Evolutionary conservation across 75 land plant genomes (phyloP).

Genomic region (Larix kaempferi): DNA sequence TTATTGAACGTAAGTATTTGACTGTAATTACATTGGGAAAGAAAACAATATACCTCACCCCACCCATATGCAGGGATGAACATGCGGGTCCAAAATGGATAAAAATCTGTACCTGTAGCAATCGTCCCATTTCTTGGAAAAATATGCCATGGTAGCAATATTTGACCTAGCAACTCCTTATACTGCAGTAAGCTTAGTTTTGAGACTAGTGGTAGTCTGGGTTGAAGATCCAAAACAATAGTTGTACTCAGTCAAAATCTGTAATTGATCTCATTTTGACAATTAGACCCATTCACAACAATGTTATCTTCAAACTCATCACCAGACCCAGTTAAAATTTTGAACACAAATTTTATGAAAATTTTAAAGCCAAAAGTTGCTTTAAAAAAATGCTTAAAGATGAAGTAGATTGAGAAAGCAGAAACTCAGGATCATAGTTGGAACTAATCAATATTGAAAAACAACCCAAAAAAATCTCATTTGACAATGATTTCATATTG

Average conservation of each 20-base stretch:
- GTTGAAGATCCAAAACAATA: slow-evolving; percentile 21
- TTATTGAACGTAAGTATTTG: neutral
- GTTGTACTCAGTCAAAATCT: neutral
- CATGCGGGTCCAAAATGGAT: slow-evolving; percentile 52
- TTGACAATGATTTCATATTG: neutral
- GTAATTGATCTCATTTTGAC: neutral
- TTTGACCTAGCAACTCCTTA: slow-evolving; percentile 36
- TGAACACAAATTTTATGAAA: neutral
- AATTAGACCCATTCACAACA: neutral
- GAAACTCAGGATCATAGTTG: neutral
- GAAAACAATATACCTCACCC: slow-evolving; percentile 28
- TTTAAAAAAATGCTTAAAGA: neutral
- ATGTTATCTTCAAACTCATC: neutral
- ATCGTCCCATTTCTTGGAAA: slow-evolving; percentile 47
- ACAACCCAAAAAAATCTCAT: neutral
- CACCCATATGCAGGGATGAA: slow-evolving; percentile 49
- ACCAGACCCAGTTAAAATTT: neutral
- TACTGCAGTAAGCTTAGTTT: slow-evolving; percentile 42
- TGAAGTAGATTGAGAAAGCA: neutral
- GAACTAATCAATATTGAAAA: neutral
- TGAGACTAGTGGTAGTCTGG: slow-evolving; percentile 44
- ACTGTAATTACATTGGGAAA: neutral
- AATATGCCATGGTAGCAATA: slow-evolving; percentile 41
- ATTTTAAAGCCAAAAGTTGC: neutral
- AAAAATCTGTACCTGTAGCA: slow-evolving; percentile 45